phyloP scores from a whole-genome alignment of 1,284 basidiomycete species.

The Ganoderma multipileum region DNA sequence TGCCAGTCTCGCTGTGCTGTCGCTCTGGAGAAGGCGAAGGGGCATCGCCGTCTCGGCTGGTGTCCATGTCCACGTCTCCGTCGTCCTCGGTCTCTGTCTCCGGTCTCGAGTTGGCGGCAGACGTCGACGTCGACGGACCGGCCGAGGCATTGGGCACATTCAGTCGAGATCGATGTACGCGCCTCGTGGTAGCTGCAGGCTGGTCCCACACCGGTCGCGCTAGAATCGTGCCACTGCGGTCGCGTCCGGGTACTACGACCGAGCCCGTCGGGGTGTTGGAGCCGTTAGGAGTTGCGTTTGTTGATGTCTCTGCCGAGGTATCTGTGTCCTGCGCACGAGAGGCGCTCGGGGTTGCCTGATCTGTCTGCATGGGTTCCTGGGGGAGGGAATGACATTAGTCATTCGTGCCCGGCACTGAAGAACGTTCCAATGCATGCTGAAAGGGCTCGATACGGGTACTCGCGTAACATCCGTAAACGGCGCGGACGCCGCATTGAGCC shows the following conservation, averaged over 20 bases:
- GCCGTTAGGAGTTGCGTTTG: slow-evolving; percentile 61
- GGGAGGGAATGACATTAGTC: background rate
- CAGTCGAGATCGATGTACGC: slow-evolving; percentile 41
- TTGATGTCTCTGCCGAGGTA: slow-evolving; percentile 64
- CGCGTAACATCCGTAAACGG: background rate
- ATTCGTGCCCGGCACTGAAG: background rate
- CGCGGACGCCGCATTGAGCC: background rate
- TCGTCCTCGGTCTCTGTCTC: slow-evolving; percentile 82
- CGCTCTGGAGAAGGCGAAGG: slow-evolving; percentile 46
- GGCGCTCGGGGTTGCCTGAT: slow-evolving; percentile 32
- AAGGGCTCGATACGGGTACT: background rate
- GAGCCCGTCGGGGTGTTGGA: slow-evolving; percentile 66
- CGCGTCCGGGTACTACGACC: slow-evolving; percentile 60
- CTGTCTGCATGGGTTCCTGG: slow-evolving; percentile 42
- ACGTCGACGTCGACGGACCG: slow-evolving; percentile 57
- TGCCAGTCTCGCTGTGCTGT: slow-evolving; percentile 44
- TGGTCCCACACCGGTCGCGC: slow-evolving; percentile 69
- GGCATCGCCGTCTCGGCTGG: slow-evolving; percentile 43
- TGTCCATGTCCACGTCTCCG: slow-evolving; percentile 63
- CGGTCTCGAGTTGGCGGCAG: slow-evolving; percentile 63
- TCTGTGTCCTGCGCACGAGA: slow-evolving; percentile 56
- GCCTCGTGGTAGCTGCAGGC: slow-evolving; percentile 37
- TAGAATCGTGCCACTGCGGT: slow-evolving; percentile 79
- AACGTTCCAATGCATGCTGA: background rate
- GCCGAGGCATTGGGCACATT: slow-evolving; percentile 35